Base-by-base conservation (phyloP, 495 filamentous ascomycete species). In the Parathielavia appendiculata region DNA sequence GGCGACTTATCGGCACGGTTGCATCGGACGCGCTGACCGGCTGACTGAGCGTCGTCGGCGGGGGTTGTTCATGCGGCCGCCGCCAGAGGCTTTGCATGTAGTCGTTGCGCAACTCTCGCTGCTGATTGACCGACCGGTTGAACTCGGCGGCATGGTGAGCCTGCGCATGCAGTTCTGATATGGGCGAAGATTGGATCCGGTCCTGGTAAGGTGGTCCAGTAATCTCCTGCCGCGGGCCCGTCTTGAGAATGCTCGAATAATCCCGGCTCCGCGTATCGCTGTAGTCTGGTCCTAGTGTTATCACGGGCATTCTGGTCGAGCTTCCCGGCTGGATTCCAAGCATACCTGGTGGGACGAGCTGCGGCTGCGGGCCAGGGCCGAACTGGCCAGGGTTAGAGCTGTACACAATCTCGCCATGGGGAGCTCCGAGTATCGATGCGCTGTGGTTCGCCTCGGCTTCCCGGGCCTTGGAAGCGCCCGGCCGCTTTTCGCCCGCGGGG, bases 401-500 rank as follows among this genome's bases (percentile, higher is more conserved):
- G 73, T 97, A 97, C 48, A 85, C 77, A 57, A 92, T 90, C 62
- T 91, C 86, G 71, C 85, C 84, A 60, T 88, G 90, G 41, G 78
- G 82, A 30, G 78, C 86, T 63, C 82, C 75, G 43, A 83, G 71
- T 39, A 78, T 62, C 36, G 74, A 63, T 19, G 75, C 70, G 50
- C 59, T 76, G 60, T 68, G 75, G 65, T 72, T 80, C 55, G 75
- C 78, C 58, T 76, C 85, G 30, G 87, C 87, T 70, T 95, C 92
- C 61, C 92, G 85, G 56, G 86, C 85, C 74, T 93, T 97, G 46
- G 90, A 83, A 41, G 88, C 91, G 19, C 95, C 93, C 10, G 93
- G 93, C 58, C 93, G 83, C 75, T 99, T 99, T 71, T 99, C 93
- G 10, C 93, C 95, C 4, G 93, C 93, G 46, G 91, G 80, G 70